phyloP scores from a whole-genome alignment of 805 yeast genomes.

The Pichia scutulata region DNA sequence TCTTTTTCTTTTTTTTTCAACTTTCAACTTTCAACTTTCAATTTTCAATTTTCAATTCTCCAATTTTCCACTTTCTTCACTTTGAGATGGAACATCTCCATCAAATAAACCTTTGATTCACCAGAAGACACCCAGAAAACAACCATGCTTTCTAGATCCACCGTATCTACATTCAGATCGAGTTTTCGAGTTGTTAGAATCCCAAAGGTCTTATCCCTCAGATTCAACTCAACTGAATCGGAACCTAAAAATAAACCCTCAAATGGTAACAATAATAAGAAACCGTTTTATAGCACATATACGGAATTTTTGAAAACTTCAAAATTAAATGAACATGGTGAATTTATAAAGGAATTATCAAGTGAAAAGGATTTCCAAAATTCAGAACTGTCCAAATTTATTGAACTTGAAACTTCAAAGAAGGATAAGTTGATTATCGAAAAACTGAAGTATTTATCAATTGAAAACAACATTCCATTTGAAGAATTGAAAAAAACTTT shows the following conservation, averaged over 20 bases:
- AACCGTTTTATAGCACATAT: constrained; percentile 10
- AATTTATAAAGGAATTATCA: constrained; percentile 16
- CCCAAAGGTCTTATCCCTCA: not conserved
- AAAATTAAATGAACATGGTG: constrained; percentile 21
- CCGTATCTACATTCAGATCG: not conserved
- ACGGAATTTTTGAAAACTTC: constrained; percentile 7
- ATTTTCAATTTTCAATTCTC: no score
- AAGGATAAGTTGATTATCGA: constrained; percentile 19
- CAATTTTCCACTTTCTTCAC: no score
- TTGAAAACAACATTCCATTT: constrained; percentile 13
- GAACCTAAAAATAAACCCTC: not conserved
- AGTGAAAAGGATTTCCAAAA: constrained; percentile 17
- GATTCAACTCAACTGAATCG: constrained; percentile 4
- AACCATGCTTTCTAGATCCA: constrained; percentile 10
- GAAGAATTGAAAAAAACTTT: constrained; percentile 18
- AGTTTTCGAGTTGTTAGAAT: not conserved
- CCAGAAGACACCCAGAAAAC: no score
- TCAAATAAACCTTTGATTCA: no score
- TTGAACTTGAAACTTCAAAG: constrained; percentile 14
- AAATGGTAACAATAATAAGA: not conserved
- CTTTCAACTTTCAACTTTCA: no score
- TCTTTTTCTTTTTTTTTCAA: no score
- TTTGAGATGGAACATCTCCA: no score
- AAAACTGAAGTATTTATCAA: constrained; percentile 20
- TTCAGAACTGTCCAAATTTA: constrained; percentile 17